These are phyloP conservation scores for Fusarium sp. DNA, from an alignment of 2,329 filamentous ascomycete genomes.

Conservation along the genomic window DNA sequence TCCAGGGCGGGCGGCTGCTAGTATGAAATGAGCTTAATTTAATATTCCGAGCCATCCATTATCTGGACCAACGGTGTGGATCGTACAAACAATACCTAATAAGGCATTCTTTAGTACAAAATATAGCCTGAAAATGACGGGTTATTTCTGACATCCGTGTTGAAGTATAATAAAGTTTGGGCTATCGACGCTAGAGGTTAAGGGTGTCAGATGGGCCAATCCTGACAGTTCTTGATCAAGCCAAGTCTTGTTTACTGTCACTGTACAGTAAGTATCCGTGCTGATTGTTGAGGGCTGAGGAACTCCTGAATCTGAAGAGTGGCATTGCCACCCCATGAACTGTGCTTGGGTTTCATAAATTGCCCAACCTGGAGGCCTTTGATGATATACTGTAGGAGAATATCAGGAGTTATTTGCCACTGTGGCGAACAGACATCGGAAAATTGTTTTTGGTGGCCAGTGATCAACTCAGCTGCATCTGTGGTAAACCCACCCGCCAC, in stretches of 20 bases:
- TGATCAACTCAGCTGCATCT: not conserved
- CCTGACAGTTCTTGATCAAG: not conserved
- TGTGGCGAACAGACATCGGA: not conserved
- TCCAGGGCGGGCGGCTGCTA: too few species aligned
- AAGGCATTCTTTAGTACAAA: not conserved
- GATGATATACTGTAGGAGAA: not conserved
- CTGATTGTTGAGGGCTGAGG: not conserved
- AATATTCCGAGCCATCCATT: not conserved
- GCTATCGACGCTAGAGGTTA: slow-evolving; percentile 3
- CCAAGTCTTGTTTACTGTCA: not conserved
- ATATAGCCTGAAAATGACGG: not conserved
- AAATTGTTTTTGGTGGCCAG: not conserved
- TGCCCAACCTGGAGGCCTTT: not conserved
- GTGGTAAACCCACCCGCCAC: slow-evolving; percentile 3
- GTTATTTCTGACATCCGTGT: not conserved
- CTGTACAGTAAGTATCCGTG: not conserved
- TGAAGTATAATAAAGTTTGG: slow-evolving; percentile 13
- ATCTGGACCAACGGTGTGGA: slow-evolving; percentile 6
- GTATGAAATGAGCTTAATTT: not conserved
- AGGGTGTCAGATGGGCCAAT: slow-evolving; percentile 5
- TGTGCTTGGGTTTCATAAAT: not conserved
- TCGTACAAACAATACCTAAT: not conserved
- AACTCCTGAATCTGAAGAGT: not conserved
- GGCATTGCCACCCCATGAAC: not conserved
- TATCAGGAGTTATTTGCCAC: not conserved